Base-by-base conservation (phyloP, 306 rosid genomes). In the Casuarina equisetifolia region DNA sequence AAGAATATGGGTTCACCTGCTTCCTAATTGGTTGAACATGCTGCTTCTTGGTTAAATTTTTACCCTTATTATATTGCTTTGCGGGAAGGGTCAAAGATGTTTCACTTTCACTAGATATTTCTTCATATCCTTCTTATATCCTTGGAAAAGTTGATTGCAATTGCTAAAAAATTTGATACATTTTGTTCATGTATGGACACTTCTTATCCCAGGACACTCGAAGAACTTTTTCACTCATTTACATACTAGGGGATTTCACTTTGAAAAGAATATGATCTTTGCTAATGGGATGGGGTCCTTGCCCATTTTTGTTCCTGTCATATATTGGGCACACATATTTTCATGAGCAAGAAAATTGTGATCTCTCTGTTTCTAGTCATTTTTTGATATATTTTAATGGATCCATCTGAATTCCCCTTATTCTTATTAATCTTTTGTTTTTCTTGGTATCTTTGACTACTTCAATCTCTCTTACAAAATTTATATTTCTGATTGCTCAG, bases 401-500 rank as follows among this genome's bases (percentile, higher is more conserved):
- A 74, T 74, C 58, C 69, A 13, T 6, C 39, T 35, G 58, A 58
- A 53, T 17, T 74, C 9, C 5, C 15, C 45, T 63, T 38, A 15
- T 58, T 43, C 77, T 58, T 44, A 58, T 74, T 15, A 43, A 12
- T 1, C 11, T n/a, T 4, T 16, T 17, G 8, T 17, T n/a, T 36
- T 73, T 53, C 46, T 39, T 38, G 76, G 36, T 66, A 66, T 66
- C 12, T 17, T 7, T 66, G 71, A 39, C 42, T 66, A 40, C n/a
- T 66, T 43, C n/a, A 44, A 8, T 35, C 16, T 42, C 35, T 43
- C 55, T 62, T 9, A 38, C 64, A n/a, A 62, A 42, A 71, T 57
- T 50, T 76, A 6, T 55, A 9, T 15, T 66, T 2, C 58, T 70
- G 54, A 64, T 79, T 81, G 50, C 76, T 86, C 88, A 90, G 97